A percentile compares a stretch with the other conserved stretches of the same genome.
phyloP scores from a whole-genome alignment of 805 yeast genomes.

The Candida easanensis region DNA sequence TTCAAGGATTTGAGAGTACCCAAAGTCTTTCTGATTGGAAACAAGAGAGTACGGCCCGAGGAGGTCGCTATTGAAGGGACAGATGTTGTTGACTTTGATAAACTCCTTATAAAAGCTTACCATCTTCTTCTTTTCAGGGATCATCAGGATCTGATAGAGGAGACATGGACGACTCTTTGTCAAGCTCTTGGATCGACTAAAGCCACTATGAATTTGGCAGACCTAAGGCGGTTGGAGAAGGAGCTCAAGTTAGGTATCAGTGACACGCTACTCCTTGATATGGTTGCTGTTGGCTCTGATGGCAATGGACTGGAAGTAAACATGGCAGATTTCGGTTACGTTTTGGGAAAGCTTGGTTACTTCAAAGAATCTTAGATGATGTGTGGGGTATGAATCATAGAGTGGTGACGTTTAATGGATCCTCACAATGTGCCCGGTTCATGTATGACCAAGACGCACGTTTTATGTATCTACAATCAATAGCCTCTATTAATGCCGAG shows the following conservation, averaged over 20 bases:
- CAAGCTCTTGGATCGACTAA: slow-evolving; percentile 14
- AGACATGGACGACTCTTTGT: slow-evolving; percentile 40
- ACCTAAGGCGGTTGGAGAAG: slow-evolving; percentile 33
- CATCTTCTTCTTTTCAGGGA: slow-evolving; percentile 39
- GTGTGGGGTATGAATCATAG: no score
- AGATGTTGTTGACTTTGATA: slow-evolving; percentile 46
- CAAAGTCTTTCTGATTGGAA: slow-evolving; percentile 27
- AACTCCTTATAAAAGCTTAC: slow-evolving; percentile 38
- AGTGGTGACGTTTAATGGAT: no score
- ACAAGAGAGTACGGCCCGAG: slow-evolving; percentile 21
- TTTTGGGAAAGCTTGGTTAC: slow-evolving; percentile 46
- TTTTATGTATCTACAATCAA: no score
- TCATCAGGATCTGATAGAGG: slow-evolving; percentile 34
- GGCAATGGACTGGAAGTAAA: slow-evolving; percentile 35
- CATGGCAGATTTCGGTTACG: slow-evolving; percentile 45
- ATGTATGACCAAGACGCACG: no score
- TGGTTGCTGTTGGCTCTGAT: slow-evolving; percentile 42
- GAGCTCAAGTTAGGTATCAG: slow-evolving; percentile 32
- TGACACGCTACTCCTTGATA: slow-evolving; percentile 37
- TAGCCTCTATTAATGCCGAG: no score
- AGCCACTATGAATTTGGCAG: slow-evolving; percentile 34
- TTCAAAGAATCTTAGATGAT: no score
- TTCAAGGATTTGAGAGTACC: slow-evolving; percentile 33
- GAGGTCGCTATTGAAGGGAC: slow-evolving; percentile 39
- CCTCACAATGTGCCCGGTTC: no score